Base-by-base conservation (phyloP, 164 flowering plant genomes). In the Chimonanthus praecox region DNA sequence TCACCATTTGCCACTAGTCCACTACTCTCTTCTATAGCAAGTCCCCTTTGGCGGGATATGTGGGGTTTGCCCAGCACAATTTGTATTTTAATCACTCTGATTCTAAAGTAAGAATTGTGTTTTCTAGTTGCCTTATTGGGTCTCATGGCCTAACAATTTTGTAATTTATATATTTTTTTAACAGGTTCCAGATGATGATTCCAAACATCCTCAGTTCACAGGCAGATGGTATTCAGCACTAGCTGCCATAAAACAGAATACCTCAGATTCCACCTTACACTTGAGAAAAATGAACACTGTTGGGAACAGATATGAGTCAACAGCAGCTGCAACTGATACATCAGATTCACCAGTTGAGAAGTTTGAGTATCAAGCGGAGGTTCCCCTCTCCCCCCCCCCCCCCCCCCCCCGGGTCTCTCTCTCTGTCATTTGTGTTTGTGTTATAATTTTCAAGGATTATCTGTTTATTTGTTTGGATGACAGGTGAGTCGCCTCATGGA, bases 401-500 rank as follows among this genome's bases (percentile, higher is more conserved):
- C 16, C 60, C 13, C 5, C 1, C 60, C 13, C n/a, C 9, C 51
- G n/a, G n/a, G n/a, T 49, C 6, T n/a, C 11, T 54, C 16, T 13
- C 33, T 33, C 33, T 33, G 33, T 33, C 0, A 33, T 33, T 54
- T 54, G 10, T 5, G 16, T 54, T 11, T 11, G 16, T 54, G 15
- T 54, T 11, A 54, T 13, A n/a, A 2, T 8, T 43, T 72, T 67
- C n/a, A 8, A 47, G 51, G 7, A 8, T 71, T 58, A 11, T 45
- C 47, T 62, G 71, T 43, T 62, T 68, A 67, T 66, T 18, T 47
- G 63, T 6, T 20, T 62, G 65, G n/a, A 4, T 78, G 68, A 67
- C 89, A 94, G 99, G 98, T 95, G 75, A 92, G 98, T 75, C 94
- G 98, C 16, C 94, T 93, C 64, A 93, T 95, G 99, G 98, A 95